Evolutionary conservation across 2,329 filamentous ascomycete species (phyloP).

Genomic region (Stemphylium vesicarium): DNA sequence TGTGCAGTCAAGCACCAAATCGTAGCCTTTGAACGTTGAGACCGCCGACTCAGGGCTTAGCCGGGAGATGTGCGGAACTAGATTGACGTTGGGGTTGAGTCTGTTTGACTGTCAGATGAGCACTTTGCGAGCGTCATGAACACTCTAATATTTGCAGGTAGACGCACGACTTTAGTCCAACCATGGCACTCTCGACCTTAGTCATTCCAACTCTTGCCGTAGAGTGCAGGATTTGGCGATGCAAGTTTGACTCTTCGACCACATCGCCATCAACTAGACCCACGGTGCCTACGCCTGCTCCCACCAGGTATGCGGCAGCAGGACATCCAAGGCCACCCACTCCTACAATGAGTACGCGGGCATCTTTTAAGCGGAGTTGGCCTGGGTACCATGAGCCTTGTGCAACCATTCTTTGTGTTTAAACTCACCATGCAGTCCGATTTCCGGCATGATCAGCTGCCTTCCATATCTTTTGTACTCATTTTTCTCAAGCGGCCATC

Average conservation of each 20-base stretch:
- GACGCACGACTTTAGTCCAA: slow-evolving; percentile 53
- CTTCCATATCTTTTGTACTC: slow-evolving; percentile 89
- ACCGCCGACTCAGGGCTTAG: slow-evolving; percentile 73
- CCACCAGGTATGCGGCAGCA: slow-evolving; percentile 89
- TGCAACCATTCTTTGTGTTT: neutral
- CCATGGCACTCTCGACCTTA: slow-evolving; percentile 77
- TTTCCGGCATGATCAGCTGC: slow-evolving; percentile 84
- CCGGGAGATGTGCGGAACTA: slow-evolving; percentile 67
- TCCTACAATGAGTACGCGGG: slow-evolving; percentile 81
- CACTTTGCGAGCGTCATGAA: neutral
- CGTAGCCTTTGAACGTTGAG: slow-evolving; percentile 71
- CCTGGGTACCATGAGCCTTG: slow-evolving; percentile 56
- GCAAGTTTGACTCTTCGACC: slow-evolving; percentile 89
- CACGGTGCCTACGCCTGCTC: slow-evolving; percentile 82
- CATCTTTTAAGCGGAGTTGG: slow-evolving; percentile 73
- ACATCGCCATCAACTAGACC: slow-evolving; percentile 86
- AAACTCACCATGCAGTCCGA: slow-evolving; percentile 73
- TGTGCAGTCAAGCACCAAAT: slow-evolving; percentile 91
- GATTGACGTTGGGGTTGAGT: slow-evolving; percentile 74
- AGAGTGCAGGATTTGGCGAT: slow-evolving; percentile 86
- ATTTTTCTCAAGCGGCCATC: slow-evolving; percentile 71
- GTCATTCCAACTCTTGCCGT: slow-evolving; percentile 72
- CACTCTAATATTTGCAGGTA: neutral
- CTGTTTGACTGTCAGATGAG: slow-evolving; percentile 49
- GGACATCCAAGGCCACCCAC: slow-evolving; percentile 91